Percentiles rank a stretch among this genome's conserved stretches.
These are phyloP conservation scores for Pyrus pyrifolia DNA, from an alignment of 306 rosid genomes.

Conservation along the genomic window DNA sequence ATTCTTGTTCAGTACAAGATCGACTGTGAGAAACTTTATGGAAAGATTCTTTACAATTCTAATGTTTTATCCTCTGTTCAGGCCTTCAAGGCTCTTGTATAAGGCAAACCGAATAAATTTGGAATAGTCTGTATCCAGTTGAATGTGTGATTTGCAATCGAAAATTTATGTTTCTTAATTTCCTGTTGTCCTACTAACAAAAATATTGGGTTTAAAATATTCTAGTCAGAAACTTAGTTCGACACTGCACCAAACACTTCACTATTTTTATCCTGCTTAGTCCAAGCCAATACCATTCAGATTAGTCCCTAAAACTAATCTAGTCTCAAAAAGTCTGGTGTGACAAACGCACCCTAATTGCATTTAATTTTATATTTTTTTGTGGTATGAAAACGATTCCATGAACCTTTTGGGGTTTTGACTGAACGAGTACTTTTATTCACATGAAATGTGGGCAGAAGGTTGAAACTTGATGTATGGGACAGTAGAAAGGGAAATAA, in stretches of 20 bases:
- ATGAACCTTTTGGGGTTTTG: background rate
- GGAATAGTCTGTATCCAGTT: constrained; percentile 53
- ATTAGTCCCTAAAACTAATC: too few relatives aligned
- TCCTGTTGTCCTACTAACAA: background rate
- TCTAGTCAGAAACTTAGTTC: too few relatives aligned
- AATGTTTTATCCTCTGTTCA: constrained; percentile 53
- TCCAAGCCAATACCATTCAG: too few relatives aligned
- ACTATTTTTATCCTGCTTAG: too few relatives aligned
- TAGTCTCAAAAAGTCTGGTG: rapidly evolving
- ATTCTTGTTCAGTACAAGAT: constrained; percentile 39
- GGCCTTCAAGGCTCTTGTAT: constrained; percentile 35
- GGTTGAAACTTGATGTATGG: background rate
- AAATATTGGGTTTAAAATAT: too few relatives aligned
- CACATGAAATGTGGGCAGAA: background rate
- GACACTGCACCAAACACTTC: too few relatives aligned
- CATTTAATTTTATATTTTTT: background rate
- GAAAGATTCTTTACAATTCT: constrained; percentile 67
- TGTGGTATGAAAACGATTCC: background rate
- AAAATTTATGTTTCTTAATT: background rate
- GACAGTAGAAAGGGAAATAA: background rate
- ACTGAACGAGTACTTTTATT: background rate
- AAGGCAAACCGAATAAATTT: constrained; percentile 57
- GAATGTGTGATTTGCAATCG: too few relatives aligned
- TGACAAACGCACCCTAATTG: too few relatives aligned
- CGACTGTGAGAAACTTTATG: constrained; percentile 75